A percentile compares a stretch with the other conserved stretches of the same genome.
phyloP scores from a whole-genome alignment of 2,329 filamentous ascomycete genomes.

The Colletotrichum sp. region DNA sequence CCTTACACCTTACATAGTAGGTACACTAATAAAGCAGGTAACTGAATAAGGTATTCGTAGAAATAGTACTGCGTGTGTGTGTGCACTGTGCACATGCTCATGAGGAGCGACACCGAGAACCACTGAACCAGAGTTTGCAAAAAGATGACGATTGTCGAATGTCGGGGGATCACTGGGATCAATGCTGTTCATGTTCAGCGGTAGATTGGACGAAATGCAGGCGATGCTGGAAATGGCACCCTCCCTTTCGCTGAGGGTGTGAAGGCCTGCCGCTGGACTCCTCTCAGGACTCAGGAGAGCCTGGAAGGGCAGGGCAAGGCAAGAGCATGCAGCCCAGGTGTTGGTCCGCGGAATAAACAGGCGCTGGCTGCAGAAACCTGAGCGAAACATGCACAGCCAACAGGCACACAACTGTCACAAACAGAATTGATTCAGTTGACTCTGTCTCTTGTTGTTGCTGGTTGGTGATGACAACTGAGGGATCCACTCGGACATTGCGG shows the following conservation, averaged over 20 bases:
- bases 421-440: background rate
- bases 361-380: background rate
- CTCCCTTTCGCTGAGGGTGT: background rate
- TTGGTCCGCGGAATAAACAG: background rate
- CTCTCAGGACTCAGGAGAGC: background rate
- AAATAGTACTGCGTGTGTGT: background rate
- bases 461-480: background rate
- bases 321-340: background rate
- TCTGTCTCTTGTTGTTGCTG: background rate
- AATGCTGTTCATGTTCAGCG: background rate
- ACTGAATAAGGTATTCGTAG: background rate
- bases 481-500: slow-evolving; percentile 6
- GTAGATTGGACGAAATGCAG: background rate
- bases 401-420: background rate
- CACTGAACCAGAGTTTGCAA: background rate
- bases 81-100: background rate
- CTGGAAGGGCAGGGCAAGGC: background rate
- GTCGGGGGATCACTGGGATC: background rate
- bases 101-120: background rate
- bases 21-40: background rate
- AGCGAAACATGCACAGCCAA: slow-evolving; percentile 8
- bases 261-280: background rate
- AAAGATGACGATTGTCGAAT: background rate
- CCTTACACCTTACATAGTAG: too few species aligned
- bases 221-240: background rate